Conservation (phyloP, 2,329 filamentous ascomycete genomes). For the Penicillium nordicum region DNA sequence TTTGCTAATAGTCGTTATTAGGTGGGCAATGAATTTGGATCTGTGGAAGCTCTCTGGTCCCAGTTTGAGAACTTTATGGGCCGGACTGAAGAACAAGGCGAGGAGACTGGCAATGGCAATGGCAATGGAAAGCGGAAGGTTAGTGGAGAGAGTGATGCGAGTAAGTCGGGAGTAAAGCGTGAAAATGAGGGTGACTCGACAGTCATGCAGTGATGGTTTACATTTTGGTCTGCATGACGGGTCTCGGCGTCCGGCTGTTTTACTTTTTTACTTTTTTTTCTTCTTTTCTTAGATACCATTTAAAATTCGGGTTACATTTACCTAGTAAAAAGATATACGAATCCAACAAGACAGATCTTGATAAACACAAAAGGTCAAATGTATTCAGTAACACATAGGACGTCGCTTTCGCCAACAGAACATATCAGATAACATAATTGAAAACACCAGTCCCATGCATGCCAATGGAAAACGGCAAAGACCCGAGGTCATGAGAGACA, state of each 20-base stretch:
- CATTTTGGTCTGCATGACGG: not conserved
- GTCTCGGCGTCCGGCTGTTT: slow-evolving; percentile 5
- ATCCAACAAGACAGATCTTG: not conserved
- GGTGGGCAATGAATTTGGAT: slow-evolving; percentile 96
- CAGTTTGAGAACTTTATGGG: slow-evolving; percentile 97
- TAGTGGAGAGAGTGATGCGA: slow-evolving; percentile 23
- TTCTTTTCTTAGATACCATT: slow-evolving; percentile 12
- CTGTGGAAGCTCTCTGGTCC: slow-evolving; percentile 93
- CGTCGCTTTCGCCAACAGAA: slow-evolving; percentile 31
- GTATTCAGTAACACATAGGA: slow-evolving; percentile 21
- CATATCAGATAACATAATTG: slow-evolving; percentile 26
- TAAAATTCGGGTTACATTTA: not conserved
- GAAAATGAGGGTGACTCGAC: slow-evolving; percentile 15
- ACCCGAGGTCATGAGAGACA: slow-evolving; percentile 33
- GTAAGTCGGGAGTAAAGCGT: slow-evolving; percentile 15
- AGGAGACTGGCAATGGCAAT: slow-evolving; percentile 26
- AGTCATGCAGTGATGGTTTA: slow-evolving; percentile 9
- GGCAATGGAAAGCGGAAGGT: slow-evolving; percentile 28
- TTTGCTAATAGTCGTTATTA: slow-evolving; percentile 32
- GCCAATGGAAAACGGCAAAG: slow-evolving; percentile 29
- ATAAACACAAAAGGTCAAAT: slow-evolving; percentile 17
- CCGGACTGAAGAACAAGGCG: slow-evolving; percentile 53
- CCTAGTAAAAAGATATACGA: not conserved
- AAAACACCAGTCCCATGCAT: slow-evolving; percentile 42
- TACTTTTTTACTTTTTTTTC: slow-evolving; percentile 1